Evolutionary conservation across 805 yeast species (phyloP).

Genomic region (Candida railenensis): DNA sequence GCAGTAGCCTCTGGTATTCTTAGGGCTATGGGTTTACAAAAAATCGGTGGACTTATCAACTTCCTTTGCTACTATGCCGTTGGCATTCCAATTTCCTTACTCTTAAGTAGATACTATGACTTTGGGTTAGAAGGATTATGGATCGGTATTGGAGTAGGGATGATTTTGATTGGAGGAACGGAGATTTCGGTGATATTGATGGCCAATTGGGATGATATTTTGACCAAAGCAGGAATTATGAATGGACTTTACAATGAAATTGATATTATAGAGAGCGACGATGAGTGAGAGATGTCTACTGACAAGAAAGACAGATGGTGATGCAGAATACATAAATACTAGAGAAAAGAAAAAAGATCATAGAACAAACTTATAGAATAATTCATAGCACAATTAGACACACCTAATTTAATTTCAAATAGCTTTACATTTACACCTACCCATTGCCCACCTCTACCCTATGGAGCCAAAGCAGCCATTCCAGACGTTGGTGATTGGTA

Average conservation of each 20-base stretch:
- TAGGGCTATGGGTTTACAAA: conserved; percentile 76
- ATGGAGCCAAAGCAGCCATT: too few species aligned
- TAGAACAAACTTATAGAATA: neutral
- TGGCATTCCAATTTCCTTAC: conserved; percentile 66
- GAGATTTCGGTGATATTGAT: conserved; percentile 48
- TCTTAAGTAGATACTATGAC: conserved; percentile 47
- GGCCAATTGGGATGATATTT: conserved; percentile 54
- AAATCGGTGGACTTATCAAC: conserved; percentile 68
- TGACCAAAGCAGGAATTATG: conserved; percentile 28
- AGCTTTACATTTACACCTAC: too few species aligned
- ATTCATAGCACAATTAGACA: neutral
- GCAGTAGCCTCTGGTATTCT: conserved; percentile 71
- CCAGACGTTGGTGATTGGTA: too few species aligned
- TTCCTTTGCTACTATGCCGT: conserved; percentile 67
- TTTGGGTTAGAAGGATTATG: conserved; percentile 64
- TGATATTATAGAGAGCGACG: conserved; percentile 6
- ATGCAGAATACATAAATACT: neutral
- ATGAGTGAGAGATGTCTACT: neutral
- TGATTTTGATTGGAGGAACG: conserved; percentile 49
- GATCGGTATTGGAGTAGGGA: conserved; percentile 70
- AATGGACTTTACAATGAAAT: conserved; percentile 8
- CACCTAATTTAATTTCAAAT: too few species aligned
- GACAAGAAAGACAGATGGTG: neutral
- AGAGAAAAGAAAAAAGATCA: neutral
- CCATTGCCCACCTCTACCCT: too few species aligned